phyloP scores from a whole-genome alignment of 169 alveolate species.

The Eimeria sp. region DNA sequence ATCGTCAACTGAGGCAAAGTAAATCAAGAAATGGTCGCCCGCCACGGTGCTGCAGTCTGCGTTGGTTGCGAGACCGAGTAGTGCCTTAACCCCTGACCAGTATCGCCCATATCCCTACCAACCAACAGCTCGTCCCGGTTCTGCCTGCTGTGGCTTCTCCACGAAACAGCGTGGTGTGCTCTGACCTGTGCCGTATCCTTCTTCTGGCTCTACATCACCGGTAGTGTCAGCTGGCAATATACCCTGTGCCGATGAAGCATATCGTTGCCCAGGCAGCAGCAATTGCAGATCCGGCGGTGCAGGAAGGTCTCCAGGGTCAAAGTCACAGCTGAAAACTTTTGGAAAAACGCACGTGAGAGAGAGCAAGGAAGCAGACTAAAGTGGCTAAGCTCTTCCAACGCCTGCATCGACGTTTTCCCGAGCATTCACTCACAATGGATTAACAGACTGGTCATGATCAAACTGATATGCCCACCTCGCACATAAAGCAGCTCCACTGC shows the following conservation, averaged over 20 bases:
- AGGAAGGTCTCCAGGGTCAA: constrained; percentile 55
- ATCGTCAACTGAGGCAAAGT: neutral
- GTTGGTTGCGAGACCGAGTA: neutral
- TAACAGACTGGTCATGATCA: neutral
- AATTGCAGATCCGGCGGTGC: constrained; percentile 20
- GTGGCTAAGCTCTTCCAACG: neutral
- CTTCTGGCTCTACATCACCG: neutral
- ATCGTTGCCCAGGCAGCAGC: constrained; percentile 48
- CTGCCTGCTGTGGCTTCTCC: neutral
- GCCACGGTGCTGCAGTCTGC: neutral
- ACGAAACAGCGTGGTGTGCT: neutral
- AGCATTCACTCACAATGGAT: neutral
- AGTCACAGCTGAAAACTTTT: constrained; percentile 72
- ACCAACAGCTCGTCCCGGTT: neutral
- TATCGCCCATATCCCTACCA: neutral
- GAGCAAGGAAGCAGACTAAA: neutral
- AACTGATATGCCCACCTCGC: constrained; percentile 24
- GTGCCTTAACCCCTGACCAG: neutral
- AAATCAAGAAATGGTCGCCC: neutral
- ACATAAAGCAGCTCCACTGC: constrained; percentile 55
- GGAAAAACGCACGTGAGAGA: neutral
- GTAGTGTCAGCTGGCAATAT: neutral
- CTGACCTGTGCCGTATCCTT: neutral
- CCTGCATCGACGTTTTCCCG: neutral
- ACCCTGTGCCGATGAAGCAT: neutral